Evolutionary conservation across 768 basidiomycete species (phyloP).

Genomic region (Pluteus cervinus): DNA sequence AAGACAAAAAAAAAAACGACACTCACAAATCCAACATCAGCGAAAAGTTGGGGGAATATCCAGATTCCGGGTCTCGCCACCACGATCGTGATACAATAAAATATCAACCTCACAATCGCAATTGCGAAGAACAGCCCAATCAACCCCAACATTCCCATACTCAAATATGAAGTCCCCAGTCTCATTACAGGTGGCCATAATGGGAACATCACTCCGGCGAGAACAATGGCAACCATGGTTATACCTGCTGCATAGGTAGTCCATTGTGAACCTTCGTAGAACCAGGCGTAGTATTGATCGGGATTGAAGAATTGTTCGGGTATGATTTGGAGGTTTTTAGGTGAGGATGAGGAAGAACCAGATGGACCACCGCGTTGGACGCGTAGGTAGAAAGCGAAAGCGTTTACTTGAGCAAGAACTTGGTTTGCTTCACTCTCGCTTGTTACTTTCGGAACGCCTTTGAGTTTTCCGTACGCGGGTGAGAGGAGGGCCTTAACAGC

Average conservation of each 20-base stretch:
- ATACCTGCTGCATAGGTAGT: conserved; percentile 88
- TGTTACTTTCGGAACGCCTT: conserved; percentile 68
- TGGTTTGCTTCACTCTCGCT: conserved; percentile 70
- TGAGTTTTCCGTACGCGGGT: conserved; percentile 84
- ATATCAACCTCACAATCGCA: conserved; percentile 87
- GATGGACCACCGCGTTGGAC: conserved; percentile 72
- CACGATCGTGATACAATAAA: conserved; percentile 87
- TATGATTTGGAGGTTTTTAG: conserved; percentile 75
- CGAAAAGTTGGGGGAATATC: conserved; percentile 98
- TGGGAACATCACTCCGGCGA: conserved; percentile 98
- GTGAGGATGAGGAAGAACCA: conserved; percentile 65
- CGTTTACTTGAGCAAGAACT: conserved; percentile 65
- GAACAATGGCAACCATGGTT: conserved; percentile 88
- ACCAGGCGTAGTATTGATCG: conserved; percentile 92
- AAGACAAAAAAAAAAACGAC: conserved; percentile 1
- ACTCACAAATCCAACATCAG: conserved; percentile 97
- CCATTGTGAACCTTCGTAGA: conserved; percentile 92
- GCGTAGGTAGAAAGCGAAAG: conserved; percentile 88
- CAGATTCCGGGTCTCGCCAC: conserved; percentile 89
- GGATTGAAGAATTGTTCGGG: conserved; percentile 74
- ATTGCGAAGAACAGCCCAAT: no score
- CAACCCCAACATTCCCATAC: conserved; percentile 80
- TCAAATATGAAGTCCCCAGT: conserved; percentile 93
- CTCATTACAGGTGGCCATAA: conserved; percentile 94
- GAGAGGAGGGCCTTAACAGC: conserved; percentile 89